Evolutionary conservation across 108 stramenopile genomes (phyloP).

Genomic region (Asterionellopsis glacialis): DNA sequence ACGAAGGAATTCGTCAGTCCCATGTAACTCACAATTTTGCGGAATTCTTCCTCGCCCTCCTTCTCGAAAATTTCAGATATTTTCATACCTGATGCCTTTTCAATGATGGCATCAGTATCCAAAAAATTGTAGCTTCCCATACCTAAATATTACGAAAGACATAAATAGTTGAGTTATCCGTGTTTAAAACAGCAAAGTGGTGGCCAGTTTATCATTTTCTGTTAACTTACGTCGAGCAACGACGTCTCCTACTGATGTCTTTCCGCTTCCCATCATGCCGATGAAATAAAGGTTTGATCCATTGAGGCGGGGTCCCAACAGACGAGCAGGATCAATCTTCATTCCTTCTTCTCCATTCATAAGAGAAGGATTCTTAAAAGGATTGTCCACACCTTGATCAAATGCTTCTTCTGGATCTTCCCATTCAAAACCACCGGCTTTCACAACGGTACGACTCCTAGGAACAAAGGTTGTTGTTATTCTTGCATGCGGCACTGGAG

Average conservation of each 20-base stretch:
- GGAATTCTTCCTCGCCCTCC: slow-evolving; percentile 89
- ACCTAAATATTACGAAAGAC: slow-evolving; percentile 18
- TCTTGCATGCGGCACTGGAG: background rate
- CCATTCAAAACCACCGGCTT: slow-evolving; percentile 85
- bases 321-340: slow-evolving; percentile 68
- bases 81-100: slow-evolving; percentile 62
- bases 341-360: slow-evolving; percentile 30
- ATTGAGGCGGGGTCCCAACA: slow-evolving; percentile 66
- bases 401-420: slow-evolving; percentile 66
- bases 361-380: slow-evolving; percentile 72
- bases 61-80: slow-evolving; percentile 81
- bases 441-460: too few relatives aligned
- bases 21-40: slow-evolving; percentile 53
- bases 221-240: slow-evolving; percentile 60
- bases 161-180: background rate
- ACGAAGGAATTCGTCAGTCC: too few relatives aligned
- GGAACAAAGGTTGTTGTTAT: background rate
- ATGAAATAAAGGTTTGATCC: slow-evolving; percentile 91
- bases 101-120: slow-evolving; percentile 88
- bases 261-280: slow-evolving; percentile 95
- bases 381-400: slow-evolving; percentile 81
- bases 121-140: slow-evolving; percentile 91
- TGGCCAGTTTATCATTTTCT: too few relatives aligned
- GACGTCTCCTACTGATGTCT: slow-evolving; percentile 73
- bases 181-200: too few relatives aligned